Base-by-base conservation (phyloP, 2,329 filamentous ascomycete genomes). In the Colletotrichum sp. region DNA sequence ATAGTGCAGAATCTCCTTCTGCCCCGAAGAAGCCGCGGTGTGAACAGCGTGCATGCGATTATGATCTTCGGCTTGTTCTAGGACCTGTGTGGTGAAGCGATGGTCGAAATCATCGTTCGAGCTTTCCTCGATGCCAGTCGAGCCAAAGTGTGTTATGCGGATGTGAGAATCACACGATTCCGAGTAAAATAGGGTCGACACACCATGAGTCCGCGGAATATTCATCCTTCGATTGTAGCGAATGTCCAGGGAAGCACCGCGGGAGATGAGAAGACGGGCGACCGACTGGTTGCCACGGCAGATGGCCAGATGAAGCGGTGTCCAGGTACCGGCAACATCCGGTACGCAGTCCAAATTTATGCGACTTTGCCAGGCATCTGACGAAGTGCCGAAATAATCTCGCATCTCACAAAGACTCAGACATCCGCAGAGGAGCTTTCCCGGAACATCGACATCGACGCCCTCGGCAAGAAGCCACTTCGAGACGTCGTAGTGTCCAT, bases 91-190 rank as follows among this genome's bases (percentile, higher is more conserved):
- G 36, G 1, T 18, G 0, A 38, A 0, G 36, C 16, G 36, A 38
- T 16, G 36, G 34, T 36, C 15, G 28, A 28, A 3, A 30, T 60
- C 1, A 12, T n/a, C 1, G 16, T 8, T 0, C 0, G 16, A 4
- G 43, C n/a, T 48, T 0, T 48, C 1, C 18, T 48, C 10, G n/a
- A 13, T 13, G 2, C 0, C 43, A n/a, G 0, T 0, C 10, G 6
- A 4, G 0, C 38, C 43, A 21, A 48, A 1, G 43, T 48, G 43
- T 0, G 6, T 3, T 18, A 2, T 4, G 9, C 38, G 38, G 5
- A 3, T 48, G 9, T 0, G 0, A 48, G 10, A 0, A 12, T 48
- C 38, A 48, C 38, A 48, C 0, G 38, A 43, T 1, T 43, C 8
- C 0, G 38, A 4, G 9, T 0, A 58, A 3, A 58, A 58, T 10